phyloP scores from a whole-genome alignment of 1,284 basidiomycete genomes.

The Meripilus lineatus region DNA sequence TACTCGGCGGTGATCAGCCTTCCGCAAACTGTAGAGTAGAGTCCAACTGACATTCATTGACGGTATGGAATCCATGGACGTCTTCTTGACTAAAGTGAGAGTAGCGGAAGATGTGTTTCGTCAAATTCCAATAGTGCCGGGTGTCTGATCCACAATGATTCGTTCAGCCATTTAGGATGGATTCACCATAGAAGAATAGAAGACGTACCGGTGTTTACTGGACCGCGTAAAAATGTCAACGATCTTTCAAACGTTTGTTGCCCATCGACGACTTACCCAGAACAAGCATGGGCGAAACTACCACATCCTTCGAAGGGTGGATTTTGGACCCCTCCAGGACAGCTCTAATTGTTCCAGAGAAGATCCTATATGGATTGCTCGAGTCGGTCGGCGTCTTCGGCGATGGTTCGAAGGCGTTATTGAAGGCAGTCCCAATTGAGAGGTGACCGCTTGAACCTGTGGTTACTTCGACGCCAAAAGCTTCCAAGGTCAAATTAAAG shows the following conservation, averaged over 20 bases:
- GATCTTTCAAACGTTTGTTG: no score
- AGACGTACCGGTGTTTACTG: background rate
- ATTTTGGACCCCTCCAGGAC: conserved; percentile 1
- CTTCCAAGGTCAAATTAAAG: conserved; percentile 48
- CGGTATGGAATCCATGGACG: conserved; percentile 47
- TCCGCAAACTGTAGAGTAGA: conserved; percentile 2
- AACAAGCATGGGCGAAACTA: conserved; percentile 50
- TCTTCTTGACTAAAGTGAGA: conserved; percentile 34
- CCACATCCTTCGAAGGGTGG: conserved; percentile 14
- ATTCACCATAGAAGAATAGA: background rate
- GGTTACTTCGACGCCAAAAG: conserved; percentile 36
- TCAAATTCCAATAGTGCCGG: conserved; percentile 42
- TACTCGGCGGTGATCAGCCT: conserved; percentile 15
- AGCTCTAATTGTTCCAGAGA: conserved; percentile 5
- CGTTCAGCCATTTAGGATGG: background rate
- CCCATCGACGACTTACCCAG: no score
- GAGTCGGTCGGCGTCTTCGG: conserved; percentile 43
- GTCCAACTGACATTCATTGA: conserved; percentile 37
- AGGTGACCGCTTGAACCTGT: conserved; percentile 19
- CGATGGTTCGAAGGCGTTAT: conserved; percentile 45
- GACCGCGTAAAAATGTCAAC: no score
- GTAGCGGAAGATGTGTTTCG: conserved; percentile 46
- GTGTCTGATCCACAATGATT: conserved; percentile 32
- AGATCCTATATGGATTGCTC: conserved; percentile 2
- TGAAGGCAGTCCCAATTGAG: conserved; percentile 37